A percentile compares a stretch with the other conserved stretches of the same genome.
phyloP scores from a whole-genome alignment of 805 yeast genomes.

The Spathaspora hagerdaliae region DNA sequence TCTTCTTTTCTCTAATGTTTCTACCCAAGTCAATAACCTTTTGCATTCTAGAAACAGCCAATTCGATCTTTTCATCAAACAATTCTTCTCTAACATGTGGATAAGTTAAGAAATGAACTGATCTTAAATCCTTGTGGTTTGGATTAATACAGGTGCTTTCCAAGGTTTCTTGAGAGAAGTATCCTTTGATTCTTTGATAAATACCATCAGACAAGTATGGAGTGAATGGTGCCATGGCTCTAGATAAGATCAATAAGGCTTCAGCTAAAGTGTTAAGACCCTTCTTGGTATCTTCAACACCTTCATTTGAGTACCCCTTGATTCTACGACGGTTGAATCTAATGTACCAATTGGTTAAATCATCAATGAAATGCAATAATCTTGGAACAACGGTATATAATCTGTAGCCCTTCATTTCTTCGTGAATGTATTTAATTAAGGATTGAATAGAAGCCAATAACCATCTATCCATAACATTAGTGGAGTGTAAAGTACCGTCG shows the following conservation, averaged over 20 bases:
- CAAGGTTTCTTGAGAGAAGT: slow-evolving; percentile 58
- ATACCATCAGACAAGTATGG: slow-evolving; percentile 92
- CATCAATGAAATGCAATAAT: slow-evolving; percentile 82
- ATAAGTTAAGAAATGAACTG: slow-evolving; percentile 91
- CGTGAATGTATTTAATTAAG: slow-evolving; percentile 77
- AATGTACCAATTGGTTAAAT: slow-evolving; percentile 97
- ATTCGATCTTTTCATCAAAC: slow-evolving; percentile 78
- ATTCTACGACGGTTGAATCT: slow-evolving; percentile 97
- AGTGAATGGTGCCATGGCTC: slow-evolving; percentile 99
- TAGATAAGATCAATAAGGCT: slow-evolving; percentile 79
- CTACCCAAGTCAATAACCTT: slow-evolving; percentile 94
- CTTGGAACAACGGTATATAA: slow-evolving; percentile 95
- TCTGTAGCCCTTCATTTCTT: slow-evolving; percentile 86
- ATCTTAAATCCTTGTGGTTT: slow-evolving; percentile 57
- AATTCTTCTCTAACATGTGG: slow-evolving; percentile 80
- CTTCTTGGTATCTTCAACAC: slow-evolving; percentile 74
- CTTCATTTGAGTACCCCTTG: slow-evolving; percentile 79
- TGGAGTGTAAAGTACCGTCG: slow-evolving; percentile 60
- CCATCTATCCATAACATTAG: slow-evolving; percentile 97
- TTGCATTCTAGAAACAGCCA: slow-evolving; percentile 93
- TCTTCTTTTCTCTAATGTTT: slow-evolving; percentile 93
- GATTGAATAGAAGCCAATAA: slow-evolving; percentile 94
- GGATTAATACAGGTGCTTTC: slow-evolving; percentile 36
- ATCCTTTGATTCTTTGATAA: slow-evolving; percentile 67
- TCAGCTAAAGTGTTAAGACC: slow-evolving; percentile 91